Conservation (phyloP, 495 filamentous ascomycete genomes). For the Aspergillus incahuasiensis region DNA sequence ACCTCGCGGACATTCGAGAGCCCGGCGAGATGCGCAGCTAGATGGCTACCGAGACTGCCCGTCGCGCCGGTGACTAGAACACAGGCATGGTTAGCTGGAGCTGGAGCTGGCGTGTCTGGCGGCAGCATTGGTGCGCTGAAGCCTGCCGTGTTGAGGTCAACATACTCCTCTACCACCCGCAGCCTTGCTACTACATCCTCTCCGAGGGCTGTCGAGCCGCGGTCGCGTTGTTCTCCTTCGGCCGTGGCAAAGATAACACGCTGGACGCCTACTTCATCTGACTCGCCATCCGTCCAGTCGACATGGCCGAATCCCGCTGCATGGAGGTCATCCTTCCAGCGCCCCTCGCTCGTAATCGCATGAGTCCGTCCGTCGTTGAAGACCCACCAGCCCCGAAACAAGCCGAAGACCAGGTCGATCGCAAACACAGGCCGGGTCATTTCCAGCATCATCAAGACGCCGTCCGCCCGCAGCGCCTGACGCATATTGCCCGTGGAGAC, state of each 20-base stretch:
- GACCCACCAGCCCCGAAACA: conserved; percentile 53
- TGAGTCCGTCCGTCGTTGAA: conserved; percentile 47
- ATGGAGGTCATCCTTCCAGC: conserved; percentile 38
- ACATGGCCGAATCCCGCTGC: conserved; percentile 42
- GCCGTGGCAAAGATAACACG: conserved; percentile 44
- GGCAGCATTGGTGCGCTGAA: conserved; percentile 11
- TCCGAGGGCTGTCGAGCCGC: background rate
- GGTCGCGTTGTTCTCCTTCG: conserved; percentile 25
- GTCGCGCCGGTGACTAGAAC: conserved; percentile 53
- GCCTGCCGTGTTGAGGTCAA: conserved; percentile 19
- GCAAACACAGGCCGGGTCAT: conserved; percentile 36
- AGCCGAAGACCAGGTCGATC: conserved; percentile 47
- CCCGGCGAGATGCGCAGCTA: conserved; percentile 35
- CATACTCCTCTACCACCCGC: conserved; percentile 21
- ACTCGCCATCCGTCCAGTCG: conserved; percentile 44
- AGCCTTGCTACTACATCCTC: background rate
- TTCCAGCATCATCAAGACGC: conserved; percentile 38
- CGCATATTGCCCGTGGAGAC: conserved; percentile 28
- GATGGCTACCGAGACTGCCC: conserved; percentile 46
- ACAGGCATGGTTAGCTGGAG: background rate
- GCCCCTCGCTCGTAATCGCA: conserved; percentile 28
- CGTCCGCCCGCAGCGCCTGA: conserved; percentile 31
- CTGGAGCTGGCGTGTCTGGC: background rate
- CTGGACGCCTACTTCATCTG: conserved; percentile 36
- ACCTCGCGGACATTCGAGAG: conserved; percentile 29